Base-by-base conservation (phyloP, 2,329 filamentous ascomycete genomes). In the Chaetomium sp. region DNA sequence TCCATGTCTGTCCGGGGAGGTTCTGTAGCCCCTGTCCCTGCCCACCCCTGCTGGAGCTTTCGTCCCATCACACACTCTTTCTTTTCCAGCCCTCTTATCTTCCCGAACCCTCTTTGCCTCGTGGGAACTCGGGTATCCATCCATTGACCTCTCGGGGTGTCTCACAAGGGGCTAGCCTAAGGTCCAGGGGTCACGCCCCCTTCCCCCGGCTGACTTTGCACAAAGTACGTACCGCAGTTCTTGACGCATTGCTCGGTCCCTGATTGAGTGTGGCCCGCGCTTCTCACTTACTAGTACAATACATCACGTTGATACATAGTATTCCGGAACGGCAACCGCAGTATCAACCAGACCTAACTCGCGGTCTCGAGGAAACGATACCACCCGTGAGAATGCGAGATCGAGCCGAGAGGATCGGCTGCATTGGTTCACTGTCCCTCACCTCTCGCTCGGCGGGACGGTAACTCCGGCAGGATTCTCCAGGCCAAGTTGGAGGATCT, bases 71-170 rank as follows among this genome's bases (percentile, higher is more conserved):
- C 56, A 59, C 61, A 56, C 57, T 50, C 38, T 55, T 47, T 54
- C 56, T 33, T 47, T 57, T 53, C 46, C 54, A 27, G 19, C 51
- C 59, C 56, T 62, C 61, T 61, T 64, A 63, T 64, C 63, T 64
- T 65, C 63, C 63, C 63, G 63, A 65, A 65, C 63, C 63, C 62
- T 64, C 57, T 65, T 63, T 62, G 55, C 63, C 63, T 64, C 63
- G 63, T 65, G 63, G 63, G 61, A 61, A 55, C 59, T 27, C 19
- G 19, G 19, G 19, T 58, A 51, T 59, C 58, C 61, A 64, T 63
- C 55, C 11, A 43, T 45, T 14, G 51, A 56, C 53, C 52, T 56
- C 61, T 51, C 49, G 47, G 48, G 52, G 59, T 43, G 57, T 51
- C 50, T 59, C 52, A 45, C 53, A 49, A 55, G 38, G 41, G 42